Evolutionary conservation across 2,329 filamentous ascomycete species (phyloP).

Genomic region (Metarhizium album): DNA sequence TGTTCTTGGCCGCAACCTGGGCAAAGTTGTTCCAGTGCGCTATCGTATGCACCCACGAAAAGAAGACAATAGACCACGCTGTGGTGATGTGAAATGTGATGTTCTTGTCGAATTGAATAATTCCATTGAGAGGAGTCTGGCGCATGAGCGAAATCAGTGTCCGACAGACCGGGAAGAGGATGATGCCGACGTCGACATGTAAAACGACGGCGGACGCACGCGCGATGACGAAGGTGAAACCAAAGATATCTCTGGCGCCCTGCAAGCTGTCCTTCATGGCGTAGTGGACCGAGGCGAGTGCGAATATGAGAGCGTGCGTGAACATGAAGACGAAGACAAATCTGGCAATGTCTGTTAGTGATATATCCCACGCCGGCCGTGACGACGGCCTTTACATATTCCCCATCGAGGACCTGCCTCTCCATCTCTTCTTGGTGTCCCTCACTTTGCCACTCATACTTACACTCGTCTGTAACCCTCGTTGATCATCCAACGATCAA

Average conservation of each 20-base stretch:
- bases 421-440: neutral
- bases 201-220: slow-evolving; percentile 65
- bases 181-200: slow-evolving; percentile 70
- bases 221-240: slow-evolving; percentile 66
- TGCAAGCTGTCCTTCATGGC: slow-evolving; percentile 65
- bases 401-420: neutral
- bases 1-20: slow-evolving; percentile 62
- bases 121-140: slow-evolving; percentile 73
- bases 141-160: slow-evolving; percentile 73
- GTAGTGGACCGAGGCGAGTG: slow-evolving; percentile 72
- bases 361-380: neutral
- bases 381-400: neutral
- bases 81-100: slow-evolving; percentile 80
- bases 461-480: slow-evolving; percentile 74
- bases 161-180: slow-evolving; percentile 73
- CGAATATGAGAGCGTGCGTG: slow-evolving; percentile 65
- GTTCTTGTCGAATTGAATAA: slow-evolving; percentile 83
- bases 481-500: slow-evolving; percentile 84
- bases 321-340: slow-evolving; percentile 68
- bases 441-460: slow-evolving; percentile 21
- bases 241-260: slow-evolving; percentile 55
- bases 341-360: slow-evolving; percentile 26
- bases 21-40: slow-evolving; percentile 84
- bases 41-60: slow-evolving; percentile 76
- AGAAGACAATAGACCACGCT: slow-evolving; percentile 82